Percentiles rank a stretch among this genome's conserved stretches.
Conservation (phyloP, 2,329 filamentous ascomycete genomes). For the Diaporthe humulicola region DNA sequence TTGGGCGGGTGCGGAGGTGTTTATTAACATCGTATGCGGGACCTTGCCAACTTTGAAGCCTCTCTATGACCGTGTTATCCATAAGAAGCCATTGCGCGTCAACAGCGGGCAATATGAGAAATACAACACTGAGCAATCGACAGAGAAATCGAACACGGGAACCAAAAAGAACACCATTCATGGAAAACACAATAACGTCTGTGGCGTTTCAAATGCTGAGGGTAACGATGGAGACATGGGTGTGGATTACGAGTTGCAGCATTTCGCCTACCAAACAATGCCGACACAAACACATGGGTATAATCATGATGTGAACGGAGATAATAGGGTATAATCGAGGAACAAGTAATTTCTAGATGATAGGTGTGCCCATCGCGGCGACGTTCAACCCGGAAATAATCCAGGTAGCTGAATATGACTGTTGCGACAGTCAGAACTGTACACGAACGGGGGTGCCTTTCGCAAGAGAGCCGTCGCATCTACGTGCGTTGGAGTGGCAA, state of each 20-base stretch:
- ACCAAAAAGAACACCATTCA: neutral
- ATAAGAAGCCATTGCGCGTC: neutral
- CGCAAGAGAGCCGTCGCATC: too few relatives aligned
- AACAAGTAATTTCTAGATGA: too few relatives aligned
- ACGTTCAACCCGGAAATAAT: too few relatives aligned
- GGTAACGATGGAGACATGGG: neutral
- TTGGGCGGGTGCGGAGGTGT: slow-evolving; percentile 2
- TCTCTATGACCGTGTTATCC: neutral
- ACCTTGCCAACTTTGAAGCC: neutral
- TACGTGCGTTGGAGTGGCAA: too few relatives aligned
- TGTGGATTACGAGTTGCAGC: neutral
- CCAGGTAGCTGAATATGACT: too few relatives aligned
- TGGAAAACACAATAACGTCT: neutral
- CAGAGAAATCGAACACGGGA: neutral
- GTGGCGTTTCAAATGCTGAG: neutral
- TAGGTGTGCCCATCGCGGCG: too few relatives aligned
- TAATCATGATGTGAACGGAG: neutral
- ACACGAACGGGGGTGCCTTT: too few relatives aligned
- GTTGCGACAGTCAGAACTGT: too few relatives aligned
- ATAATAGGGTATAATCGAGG: neutral
- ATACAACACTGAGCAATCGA: neutral
- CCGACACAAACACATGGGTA: neutral
- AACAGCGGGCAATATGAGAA: neutral
- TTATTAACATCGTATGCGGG: slow-evolving; percentile 2
- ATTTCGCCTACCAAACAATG: neutral